Evolutionary conservation across 1,284 basidiomycete genomes (phyloP).

Genomic region (Blastosporella zonata): DNA sequence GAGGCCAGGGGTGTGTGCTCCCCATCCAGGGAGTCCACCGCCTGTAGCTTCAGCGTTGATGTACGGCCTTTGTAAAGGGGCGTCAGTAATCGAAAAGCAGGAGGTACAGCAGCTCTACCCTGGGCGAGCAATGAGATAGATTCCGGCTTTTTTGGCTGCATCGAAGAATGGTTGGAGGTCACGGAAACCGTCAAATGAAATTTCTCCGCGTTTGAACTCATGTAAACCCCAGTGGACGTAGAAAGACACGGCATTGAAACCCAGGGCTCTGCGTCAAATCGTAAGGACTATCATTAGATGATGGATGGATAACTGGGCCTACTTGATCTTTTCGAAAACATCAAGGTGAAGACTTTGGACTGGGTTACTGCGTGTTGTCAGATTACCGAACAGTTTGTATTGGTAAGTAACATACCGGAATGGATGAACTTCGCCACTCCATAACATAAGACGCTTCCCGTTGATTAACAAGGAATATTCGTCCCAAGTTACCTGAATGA

Average conservation of each 20-base stretch:
- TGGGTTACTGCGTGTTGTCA: constrained; percentile 29
- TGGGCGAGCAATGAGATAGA: constrained; percentile 45
- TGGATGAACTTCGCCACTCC: constrained; percentile 48
- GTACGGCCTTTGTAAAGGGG: constrained; percentile 15
- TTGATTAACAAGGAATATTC: constrained; percentile 47
- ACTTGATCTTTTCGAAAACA: constrained; percentile 45
- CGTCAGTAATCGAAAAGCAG: background rate
- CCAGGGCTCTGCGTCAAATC: constrained; percentile 30
- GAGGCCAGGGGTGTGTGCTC: constrained; percentile 40
- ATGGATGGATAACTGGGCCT: background rate
- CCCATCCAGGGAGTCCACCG: constrained; percentile 51
- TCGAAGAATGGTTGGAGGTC: constrained; percentile 47
- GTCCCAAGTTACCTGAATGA: constrained; percentile 40
- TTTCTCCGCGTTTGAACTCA: constrained; percentile 41
- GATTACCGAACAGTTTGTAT: background rate
- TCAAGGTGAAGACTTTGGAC: constrained; percentile 42
- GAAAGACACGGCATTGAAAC: constrained; percentile 45
- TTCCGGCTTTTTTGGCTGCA: constrained; percentile 42
- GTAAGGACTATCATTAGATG: background rate
- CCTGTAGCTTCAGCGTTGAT: constrained; percentile 49
- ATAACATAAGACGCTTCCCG: constrained; percentile 42
- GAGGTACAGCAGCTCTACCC: constrained; percentile 27
- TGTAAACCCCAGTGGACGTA: constrained; percentile 46
- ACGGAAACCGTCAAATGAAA: constrained; percentile 46
- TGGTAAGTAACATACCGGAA: constrained; percentile 31